These are phyloP conservation scores for Actinomucor elegans DNA, from an alignment of 371 early-diverging fungal species.

Conservation along the genomic window DNA sequence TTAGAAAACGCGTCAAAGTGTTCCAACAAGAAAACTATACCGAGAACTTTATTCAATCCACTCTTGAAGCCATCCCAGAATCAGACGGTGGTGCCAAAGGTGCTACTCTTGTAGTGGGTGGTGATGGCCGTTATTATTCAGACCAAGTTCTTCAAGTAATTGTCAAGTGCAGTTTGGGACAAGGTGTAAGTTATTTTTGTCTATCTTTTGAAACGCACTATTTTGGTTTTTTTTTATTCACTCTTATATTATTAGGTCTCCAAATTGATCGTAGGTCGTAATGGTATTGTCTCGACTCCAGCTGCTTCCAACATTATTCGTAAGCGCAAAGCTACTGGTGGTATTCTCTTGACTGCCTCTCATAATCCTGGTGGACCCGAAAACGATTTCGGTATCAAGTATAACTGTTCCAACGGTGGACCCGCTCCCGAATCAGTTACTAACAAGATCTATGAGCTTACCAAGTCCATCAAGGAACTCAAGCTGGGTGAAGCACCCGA, in stretches of 20 bases:
- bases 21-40: conserved; percentile 95
- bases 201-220: neutral
- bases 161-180: conserved; percentile 83
- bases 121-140: conserved; percentile 93
- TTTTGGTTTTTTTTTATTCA: no score
- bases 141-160: conserved; percentile 89
- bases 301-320: conserved; percentile 95
- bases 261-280: conserved; percentile 87
- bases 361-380: conserved; percentile 99
- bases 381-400: conserved; percentile 98
- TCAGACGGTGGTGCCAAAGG: conserved; percentile 63
- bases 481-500: conserved; percentile 68
- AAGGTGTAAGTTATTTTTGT: conserved; percentile 60
- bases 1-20: conserved; percentile 93
- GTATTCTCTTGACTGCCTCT: conserved; percentile 94
- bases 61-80: conserved; percentile 79
- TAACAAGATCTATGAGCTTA: conserved; percentile 81
- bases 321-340: conserved; percentile 84
- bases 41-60: conserved; percentile 92
- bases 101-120: conserved; percentile 91
- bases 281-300: conserved; percentile 95
- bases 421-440: conserved; percentile 96
- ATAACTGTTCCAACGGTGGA: conserved; percentile 93
- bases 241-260: conserved; percentile 60
- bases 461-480: conserved; percentile 73